phyloP scores from a whole-genome alignment of 2,329 filamentous ascomycete genomes.

The Thielaviopsis cerberus region DNA sequence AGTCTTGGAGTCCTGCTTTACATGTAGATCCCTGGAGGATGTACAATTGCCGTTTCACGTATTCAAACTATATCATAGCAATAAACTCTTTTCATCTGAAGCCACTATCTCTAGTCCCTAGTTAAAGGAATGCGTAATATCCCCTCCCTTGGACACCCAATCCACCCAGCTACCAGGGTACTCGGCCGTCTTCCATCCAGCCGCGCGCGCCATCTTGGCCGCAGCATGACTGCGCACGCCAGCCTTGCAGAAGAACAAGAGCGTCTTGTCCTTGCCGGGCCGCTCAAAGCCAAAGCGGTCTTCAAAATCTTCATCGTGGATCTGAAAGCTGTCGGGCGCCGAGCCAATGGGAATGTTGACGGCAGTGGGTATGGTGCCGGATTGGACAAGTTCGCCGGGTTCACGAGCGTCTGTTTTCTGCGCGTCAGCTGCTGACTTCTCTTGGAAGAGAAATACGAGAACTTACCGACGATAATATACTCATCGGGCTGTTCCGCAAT shows the following conservation, averaged over 20 bases:
- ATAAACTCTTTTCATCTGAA: not conserved
- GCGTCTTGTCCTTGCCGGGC: constrained; percentile 33
- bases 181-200: constrained; percentile 60
- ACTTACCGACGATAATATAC: constrained; percentile 10
- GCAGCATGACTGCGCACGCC: constrained; percentile 68
- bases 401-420: constrained; percentile 48
- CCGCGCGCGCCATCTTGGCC: constrained; percentile 55
- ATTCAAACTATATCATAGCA: not conserved
- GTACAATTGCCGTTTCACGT: not conserved
- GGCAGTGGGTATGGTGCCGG: constrained; percentile 60
- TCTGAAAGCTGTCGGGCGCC: constrained; percentile 60
- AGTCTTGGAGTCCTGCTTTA: not conserved
- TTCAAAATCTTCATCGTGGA: constrained; percentile 60
- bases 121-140: constrained; percentile 14
- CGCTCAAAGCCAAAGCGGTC: constrained; percentile 63
- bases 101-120: not conserved
- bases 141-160: constrained; percentile 57
- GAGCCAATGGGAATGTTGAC: constrained; percentile 67
- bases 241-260: constrained; percentile 87
- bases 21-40: not conserved
- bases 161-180: constrained; percentile 66
- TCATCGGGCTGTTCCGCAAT: constrained; percentile 6
- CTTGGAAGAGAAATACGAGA: not conserved
- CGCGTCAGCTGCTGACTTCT: not conserved
- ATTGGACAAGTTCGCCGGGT: constrained; percentile 42